These are phyloP conservation scores for Aspergillus sp. DNA, from an alignment of 2,329 filamentous ascomycete species.

Conservation along the genomic window DNA sequence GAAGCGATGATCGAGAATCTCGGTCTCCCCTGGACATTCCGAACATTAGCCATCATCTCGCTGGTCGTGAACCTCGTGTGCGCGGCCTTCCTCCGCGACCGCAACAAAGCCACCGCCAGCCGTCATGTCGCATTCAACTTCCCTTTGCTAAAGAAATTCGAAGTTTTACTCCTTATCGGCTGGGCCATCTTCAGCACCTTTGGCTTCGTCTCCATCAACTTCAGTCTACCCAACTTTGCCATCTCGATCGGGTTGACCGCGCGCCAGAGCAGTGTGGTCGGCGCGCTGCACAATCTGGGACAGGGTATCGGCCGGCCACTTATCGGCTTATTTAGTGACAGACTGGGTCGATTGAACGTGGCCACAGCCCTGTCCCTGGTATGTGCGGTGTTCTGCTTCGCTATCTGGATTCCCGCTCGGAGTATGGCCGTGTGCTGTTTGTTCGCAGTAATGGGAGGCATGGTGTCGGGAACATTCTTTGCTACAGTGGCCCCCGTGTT, in stretches of 20 bases:
- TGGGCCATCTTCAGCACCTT: slow-evolving; percentile 53
- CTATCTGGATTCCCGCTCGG: slow-evolving; percentile 51
- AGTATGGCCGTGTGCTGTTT: slow-evolving; percentile 47
- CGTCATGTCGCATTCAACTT: not conserved
- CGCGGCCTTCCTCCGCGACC: slow-evolving; percentile 5
- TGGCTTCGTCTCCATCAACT: slow-evolving; percentile 64
- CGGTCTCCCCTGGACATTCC: slow-evolving; percentile 46
- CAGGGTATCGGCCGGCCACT: slow-evolving; percentile 56
- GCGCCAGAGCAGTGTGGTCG: slow-evolving; percentile 57
- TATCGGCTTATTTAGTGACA: slow-evolving; percentile 61
- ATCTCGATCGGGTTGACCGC: slow-evolving; percentile 56
- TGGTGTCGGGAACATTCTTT: slow-evolving; percentile 53
- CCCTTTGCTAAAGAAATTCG: not conserved
- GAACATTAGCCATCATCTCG: slow-evolving; percentile 3
- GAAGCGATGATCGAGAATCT: slow-evolving; percentile 41
- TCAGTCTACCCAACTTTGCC: slow-evolving; percentile 63
- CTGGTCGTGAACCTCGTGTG: slow-evolving; percentile 4
- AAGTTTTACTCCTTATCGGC: not conserved
- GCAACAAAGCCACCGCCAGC: not conserved
- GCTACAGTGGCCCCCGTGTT: slow-evolving; percentile 55
- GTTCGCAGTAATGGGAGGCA: slow-evolving; percentile 48
- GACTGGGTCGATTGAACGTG: slow-evolving; percentile 61
- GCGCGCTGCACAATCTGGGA: slow-evolving; percentile 62
- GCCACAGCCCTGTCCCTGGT: slow-evolving; percentile 33
- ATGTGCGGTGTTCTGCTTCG: slow-evolving; percentile 25